Conservation (phyloP, 805 yeast genomes). For the Kuraishia molischiana region DNA sequence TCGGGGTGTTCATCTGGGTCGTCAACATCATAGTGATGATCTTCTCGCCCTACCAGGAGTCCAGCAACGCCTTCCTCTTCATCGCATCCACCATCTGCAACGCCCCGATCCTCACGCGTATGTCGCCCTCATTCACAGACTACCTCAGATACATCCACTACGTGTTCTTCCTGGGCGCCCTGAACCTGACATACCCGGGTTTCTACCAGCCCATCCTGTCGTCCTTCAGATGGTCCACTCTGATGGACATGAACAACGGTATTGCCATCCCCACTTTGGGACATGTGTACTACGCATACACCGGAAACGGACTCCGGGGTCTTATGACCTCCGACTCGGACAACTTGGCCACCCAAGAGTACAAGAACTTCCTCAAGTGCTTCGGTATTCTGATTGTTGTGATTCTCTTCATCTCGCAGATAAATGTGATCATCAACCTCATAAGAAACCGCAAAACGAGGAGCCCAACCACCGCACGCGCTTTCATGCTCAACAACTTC, state of each 20-base stretch:
- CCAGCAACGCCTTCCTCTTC: conserved; percentile 40
- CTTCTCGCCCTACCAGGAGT: conserved; percentile 49
- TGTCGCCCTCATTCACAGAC: conserved; percentile 43
- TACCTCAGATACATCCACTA: conserved; percentile 47
- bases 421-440: not conserved
- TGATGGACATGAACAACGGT: conserved; percentile 22
- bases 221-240: conserved; percentile 43
- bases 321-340: conserved; percentile 22
- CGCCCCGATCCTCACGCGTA: conserved; percentile 40
- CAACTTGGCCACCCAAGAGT: conserved; percentile 3
- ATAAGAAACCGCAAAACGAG: not conserved
- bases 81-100: conserved; percentile 52
- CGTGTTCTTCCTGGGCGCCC: conserved; percentile 44
- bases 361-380: conserved; percentile 1
- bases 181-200: conserved; percentile 51
- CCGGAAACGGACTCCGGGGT: conserved; percentile 24
- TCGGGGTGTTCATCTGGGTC: conserved; percentile 27
- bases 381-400: not conserved
- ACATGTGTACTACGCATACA: not conserved
- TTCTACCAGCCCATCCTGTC: conserved; percentile 47
- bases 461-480: not conserved
- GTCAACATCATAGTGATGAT: conserved; percentile 25
- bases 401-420: not conserved
- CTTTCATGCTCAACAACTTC: not conserved
- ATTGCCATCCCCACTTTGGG: conserved; percentile 23